A percentile compares a stretch with the other conserved stretches of the same genome.
Conservation (phyloP, 345 rosid genomes). For the Aquilaria malaccensis region DNA sequence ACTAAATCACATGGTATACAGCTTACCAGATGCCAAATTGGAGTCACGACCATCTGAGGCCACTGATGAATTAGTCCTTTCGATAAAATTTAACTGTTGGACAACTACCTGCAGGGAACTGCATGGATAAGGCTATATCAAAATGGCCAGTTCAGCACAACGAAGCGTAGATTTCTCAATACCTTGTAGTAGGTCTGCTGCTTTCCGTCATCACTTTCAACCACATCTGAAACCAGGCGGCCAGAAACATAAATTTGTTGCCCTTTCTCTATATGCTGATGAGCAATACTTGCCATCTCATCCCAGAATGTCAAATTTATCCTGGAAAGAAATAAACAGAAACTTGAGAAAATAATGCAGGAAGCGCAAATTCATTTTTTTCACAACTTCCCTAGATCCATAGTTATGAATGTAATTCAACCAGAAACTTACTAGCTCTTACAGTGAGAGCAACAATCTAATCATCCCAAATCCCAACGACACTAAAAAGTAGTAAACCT, state of each 20-base stretch:
- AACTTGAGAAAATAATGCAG: not conserved
- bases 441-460: too few species aligned
- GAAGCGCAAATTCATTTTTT: not conserved
- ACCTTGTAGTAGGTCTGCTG: conserved; percentile 56
- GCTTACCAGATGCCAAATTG: conserved; percentile 26
- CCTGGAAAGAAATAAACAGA: conserved; percentile 24
- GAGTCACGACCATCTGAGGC: conserved; percentile 21
- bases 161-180: conserved; percentile 4
- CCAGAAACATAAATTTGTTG: conserved; percentile 57
- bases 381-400: not conserved
- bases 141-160: not conserved
- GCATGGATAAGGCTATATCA: not conserved
- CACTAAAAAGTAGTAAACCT: too few species aligned
- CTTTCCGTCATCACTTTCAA: conserved; percentile 47
- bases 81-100: conserved; percentile 51
- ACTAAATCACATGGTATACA: not conserved
- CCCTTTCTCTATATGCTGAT: conserved; percentile 48
- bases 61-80: conserved; percentile 25
- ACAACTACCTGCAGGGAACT: conserved; percentile 41
- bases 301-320: conserved; percentile 63
- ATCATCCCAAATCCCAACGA: too few species aligned
- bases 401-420: too few species aligned
- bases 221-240: conserved; percentile 43
- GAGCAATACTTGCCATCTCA: conserved; percentile 48
- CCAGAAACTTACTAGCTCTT: too few species aligned